phyloP scores from a whole-genome alignment of 106 monocot genomes.

The Apostasia shenzhenica region DNA sequence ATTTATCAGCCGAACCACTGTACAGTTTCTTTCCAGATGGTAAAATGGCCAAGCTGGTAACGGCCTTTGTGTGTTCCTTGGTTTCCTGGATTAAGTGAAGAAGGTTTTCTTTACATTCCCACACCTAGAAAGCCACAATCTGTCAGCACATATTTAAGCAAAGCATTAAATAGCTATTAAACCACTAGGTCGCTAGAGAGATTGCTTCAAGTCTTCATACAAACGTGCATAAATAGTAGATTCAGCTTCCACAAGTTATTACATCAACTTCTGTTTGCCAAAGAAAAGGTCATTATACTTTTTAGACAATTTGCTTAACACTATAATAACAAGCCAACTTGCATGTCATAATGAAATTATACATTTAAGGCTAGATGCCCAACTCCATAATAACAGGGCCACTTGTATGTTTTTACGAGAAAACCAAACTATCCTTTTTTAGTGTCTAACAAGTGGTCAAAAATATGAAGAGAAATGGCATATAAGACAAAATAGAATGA shows the following conservation, averaged over 20 bases:
- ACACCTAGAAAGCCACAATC: constrained; percentile 15
- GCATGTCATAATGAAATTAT: too few species aligned
- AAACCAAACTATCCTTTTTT: not conserved
- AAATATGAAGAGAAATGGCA: not conserved
- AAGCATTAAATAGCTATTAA: not conserved
- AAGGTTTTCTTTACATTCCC: constrained; percentile 28
- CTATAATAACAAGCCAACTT: not conserved
- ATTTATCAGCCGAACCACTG: constrained; percentile 52
- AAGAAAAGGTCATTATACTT: not conserved
- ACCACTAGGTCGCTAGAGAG: not conserved
- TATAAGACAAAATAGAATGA: too few species aligned
- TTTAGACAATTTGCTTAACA: not conserved
- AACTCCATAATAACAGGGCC: not conserved
- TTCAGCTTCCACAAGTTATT: not conserved
- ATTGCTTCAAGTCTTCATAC: too few species aligned
- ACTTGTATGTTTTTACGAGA: not conserved
- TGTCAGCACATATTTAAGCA: not conserved
- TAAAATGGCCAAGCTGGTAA: constrained; percentile 41
- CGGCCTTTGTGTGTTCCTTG: constrained; percentile 44
- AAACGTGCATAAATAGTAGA: not conserved
- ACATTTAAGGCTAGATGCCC: too few species aligned
- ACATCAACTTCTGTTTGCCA: not conserved
- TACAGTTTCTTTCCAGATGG: constrained; percentile 39
- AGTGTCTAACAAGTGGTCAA: not conserved
- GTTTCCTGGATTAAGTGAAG: constrained; percentile 38